phyloP scores from a whole-genome alignment of 169 alveolate species.

The Plasmodium adleri region DNA sequence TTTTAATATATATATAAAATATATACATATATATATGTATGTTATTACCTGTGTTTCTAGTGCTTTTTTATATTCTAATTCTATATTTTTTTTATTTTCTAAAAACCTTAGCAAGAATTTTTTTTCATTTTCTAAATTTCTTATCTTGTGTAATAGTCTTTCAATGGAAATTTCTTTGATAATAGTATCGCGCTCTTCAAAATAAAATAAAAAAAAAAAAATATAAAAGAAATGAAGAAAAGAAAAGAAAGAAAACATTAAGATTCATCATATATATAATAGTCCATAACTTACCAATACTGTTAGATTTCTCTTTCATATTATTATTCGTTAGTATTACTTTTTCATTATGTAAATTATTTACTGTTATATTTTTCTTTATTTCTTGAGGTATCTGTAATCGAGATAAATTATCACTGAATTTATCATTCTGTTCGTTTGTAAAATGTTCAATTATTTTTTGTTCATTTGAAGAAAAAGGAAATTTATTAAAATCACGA shows the following conservation, averaged over 20 bases:
- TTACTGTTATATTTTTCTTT: slow-evolving; percentile 3
- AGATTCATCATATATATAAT: not conserved
- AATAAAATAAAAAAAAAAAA: not conserved
- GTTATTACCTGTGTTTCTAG: slow-evolving; percentile 48
- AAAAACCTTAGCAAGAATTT: slow-evolving; percentile 29
- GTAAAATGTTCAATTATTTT: slow-evolving; percentile 46
- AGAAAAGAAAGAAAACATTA: not conserved
- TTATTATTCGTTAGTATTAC: not conserved
- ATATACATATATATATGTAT: not conserved
- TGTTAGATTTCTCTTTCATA: slow-evolving; percentile 8
- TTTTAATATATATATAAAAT: not conserved
- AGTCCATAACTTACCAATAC: slow-evolving; percentile 12
- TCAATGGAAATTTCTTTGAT: slow-evolving; percentile 14
- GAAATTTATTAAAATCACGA: slow-evolving; percentile 38
- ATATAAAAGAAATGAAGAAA: not conserved
- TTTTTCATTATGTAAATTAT: slow-evolving; percentile 1
- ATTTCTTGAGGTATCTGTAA: slow-evolving; percentile 3
- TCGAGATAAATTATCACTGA: slow-evolving; percentile 8
- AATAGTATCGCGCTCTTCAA: slow-evolving; percentile 10
- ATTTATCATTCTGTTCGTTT: slow-evolving; percentile 16
- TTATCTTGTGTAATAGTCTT: slow-evolving; percentile 42
- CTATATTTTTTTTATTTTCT: slow-evolving; percentile 58
- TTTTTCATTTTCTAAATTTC: slow-evolving; percentile 72
- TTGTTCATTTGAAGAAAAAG: slow-evolving; percentile 60
- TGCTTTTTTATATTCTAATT: slow-evolving; percentile 46